Conservation (phyloP, 805 yeast species). For the Ascoidea asiatica region DNA sequence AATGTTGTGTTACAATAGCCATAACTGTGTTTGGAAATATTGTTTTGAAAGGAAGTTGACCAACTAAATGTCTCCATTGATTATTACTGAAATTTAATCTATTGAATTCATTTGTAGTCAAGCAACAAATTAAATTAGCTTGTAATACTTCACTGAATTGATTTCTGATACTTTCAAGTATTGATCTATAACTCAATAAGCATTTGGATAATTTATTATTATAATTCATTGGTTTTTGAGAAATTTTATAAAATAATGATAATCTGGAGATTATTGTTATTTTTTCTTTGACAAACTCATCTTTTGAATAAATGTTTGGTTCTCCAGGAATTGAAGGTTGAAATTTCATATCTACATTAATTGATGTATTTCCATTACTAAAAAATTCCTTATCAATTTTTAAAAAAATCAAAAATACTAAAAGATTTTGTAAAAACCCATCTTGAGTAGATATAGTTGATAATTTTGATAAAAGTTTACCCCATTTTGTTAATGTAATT, state of each 20-base stretch:
- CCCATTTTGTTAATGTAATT: slow-evolving; percentile 35
- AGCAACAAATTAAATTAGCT: slow-evolving; percentile 33
- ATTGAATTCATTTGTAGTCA: slow-evolving; percentile 43
- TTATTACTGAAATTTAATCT: slow-evolving; percentile 30
- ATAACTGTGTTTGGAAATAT: slow-evolving; percentile 46
- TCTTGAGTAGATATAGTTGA: slow-evolving; percentile 18
- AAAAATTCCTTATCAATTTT: slow-evolving; percentile 22
- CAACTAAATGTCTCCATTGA: slow-evolving; percentile 47
- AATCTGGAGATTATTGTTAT: slow-evolving; percentile 34
- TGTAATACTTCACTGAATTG: slow-evolving; percentile 43
- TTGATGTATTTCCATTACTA: slow-evolving; percentile 5
- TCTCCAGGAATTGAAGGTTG: slow-evolving; percentile 26
- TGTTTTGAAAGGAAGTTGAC: slow-evolving; percentile 46
- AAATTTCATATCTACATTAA: slow-evolving; percentile 17
- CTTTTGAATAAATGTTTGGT: slow-evolving; percentile 16
- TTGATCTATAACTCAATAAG: slow-evolving; percentile 53
- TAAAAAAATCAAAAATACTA: slow-evolving; percentile 34
- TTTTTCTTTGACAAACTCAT: slow-evolving; percentile 17
- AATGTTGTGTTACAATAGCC: slow-evolving; percentile 43
- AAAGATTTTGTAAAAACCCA: slow-evolving; percentile 24
- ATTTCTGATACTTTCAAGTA: slow-evolving; percentile 36
- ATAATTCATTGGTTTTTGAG: slow-evolving; percentile 40
- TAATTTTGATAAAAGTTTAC: slow-evolving; percentile 27
- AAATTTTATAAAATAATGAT: slow-evolving; percentile 26
- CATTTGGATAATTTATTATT: slow-evolving; percentile 62